Conservation (phyloP, 345 rosid genomes). For the Eucalyptus marginata region DNA sequence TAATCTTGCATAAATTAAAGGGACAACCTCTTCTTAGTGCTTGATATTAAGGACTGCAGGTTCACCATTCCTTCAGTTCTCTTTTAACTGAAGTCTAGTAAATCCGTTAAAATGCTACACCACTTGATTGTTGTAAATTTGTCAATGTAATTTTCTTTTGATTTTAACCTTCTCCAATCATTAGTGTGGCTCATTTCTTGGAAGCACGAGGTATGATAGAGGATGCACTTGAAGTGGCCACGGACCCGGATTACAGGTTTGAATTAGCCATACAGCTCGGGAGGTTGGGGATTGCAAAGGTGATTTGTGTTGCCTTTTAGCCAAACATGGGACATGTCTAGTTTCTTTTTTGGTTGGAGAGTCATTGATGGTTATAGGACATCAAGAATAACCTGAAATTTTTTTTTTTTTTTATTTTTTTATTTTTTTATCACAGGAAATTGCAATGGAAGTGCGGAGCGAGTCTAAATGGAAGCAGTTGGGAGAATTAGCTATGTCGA, state of each 20-base stretch:
- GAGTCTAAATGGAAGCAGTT: constrained; percentile 98
- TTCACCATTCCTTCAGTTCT: neutral
- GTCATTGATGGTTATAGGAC: neutral
- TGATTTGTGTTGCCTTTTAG: neutral
- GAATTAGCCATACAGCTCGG: constrained; percentile 97
- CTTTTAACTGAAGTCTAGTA: neutral
- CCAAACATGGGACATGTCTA: neutral
- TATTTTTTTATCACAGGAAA: constrained; percentile 36
- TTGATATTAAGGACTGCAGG: neutral
- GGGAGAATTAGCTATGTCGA: constrained; percentile 95
- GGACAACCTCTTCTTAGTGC: neutral
- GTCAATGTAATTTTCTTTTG: neutral
- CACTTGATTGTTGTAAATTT: neutral
- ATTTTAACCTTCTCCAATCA: constrained; percentile 7
- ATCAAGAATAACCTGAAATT: neutral
- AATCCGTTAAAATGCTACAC: neutral
- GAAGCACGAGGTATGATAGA: constrained; percentile 97
- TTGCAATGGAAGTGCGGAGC: constrained; percentile 69
- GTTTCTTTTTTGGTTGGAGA: neutral
- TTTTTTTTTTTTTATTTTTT: no score
- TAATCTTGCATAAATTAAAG: neutral
- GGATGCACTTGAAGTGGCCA: constrained; percentile 94
- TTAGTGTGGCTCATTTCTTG: constrained; percentile 95
- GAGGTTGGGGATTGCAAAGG: constrained; percentile 89
- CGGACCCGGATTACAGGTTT: constrained; percentile 92